Percentiles rank a stretch among this genome's conserved stretches.
Evolutionary conservation across 441 rosid species (phyloP).

Genomic region (Adansonia gregorii): DNA sequence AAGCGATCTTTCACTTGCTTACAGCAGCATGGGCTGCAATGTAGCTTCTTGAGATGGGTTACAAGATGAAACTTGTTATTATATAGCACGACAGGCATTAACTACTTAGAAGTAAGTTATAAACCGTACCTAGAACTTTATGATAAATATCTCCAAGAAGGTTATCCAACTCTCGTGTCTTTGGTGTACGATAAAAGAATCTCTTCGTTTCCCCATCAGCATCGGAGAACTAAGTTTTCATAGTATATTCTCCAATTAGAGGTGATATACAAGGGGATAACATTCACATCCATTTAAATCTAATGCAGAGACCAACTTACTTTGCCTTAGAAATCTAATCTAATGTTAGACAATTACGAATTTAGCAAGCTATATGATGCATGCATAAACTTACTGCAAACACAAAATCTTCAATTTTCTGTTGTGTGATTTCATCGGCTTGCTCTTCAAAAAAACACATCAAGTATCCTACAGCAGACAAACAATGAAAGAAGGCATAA

Average conservation of each 20-base stretch:
- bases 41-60: conserved; percentile 22
- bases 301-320: neutral
- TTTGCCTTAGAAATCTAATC: conserved; percentile 9
- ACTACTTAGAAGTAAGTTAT: conserved; percentile 10
- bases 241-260: conserved; percentile 27
- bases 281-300: neutral
- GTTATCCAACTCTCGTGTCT: conserved; percentile 86
- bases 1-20: neutral
- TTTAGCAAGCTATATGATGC: conserved; percentile 14
- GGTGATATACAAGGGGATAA: neutral
- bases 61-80: neutral
- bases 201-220: conserved; percentile 73
- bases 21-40: neutral
- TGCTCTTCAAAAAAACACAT: conserved; percentile 85
- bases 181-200: conserved; percentile 84
- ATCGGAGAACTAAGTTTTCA: conserved; percentile 70
- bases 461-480: conserved; percentile 70
- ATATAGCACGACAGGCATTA: neutral
- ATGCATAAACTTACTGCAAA: conserved; percentile 63
- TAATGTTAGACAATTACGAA: conserved; percentile 16
- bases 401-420: conserved; percentile 64
- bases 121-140: conserved; percentile 75
- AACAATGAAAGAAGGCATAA: conserved; percentile 20
- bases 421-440: conserved; percentile 56
- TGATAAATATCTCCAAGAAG: conserved; percentile 97